Evolutionary conservation across 805 yeast genomes (phyloP).

Genomic region (Phaffomyces thermotolerans): DNA sequence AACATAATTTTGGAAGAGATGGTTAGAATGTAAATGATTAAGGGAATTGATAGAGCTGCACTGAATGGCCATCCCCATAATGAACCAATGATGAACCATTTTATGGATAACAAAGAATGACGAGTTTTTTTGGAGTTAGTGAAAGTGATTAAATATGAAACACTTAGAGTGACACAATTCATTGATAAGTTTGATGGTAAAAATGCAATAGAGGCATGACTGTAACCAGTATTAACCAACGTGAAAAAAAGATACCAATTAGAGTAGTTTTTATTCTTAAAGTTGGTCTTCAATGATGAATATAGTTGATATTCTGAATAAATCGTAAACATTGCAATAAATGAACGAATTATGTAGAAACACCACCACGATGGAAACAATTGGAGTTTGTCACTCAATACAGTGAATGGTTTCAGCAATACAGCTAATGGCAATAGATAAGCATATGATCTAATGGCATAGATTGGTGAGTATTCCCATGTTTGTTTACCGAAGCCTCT

Average conservation of each 20-base stretch:
- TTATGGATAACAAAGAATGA: constrained; percentile 26
- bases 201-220: constrained; percentile 81
- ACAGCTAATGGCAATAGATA: constrained; percentile 45
- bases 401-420: constrained; percentile 17
- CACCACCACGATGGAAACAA: constrained; percentile 19
- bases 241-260: constrained; percentile 58
- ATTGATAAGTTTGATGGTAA: constrained; percentile 79
- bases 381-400: constrained; percentile 9
- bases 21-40: constrained; percentile 33
- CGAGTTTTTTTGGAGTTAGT: constrained; percentile 11
- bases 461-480: constrained; percentile 93
- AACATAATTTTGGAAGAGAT: constrained; percentile 5
- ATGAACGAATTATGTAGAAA: constrained; percentile 49
- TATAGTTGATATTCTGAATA: constrained; percentile 49
- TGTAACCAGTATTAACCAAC: constrained; percentile 69
- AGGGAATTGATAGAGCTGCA: constrained; percentile 55
- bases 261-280: constrained; percentile 25
- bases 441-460: constrained; percentile 81
- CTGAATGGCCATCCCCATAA: constrained; percentile 91
- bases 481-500: constrained; percentile 89
- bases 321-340: constrained; percentile 34
- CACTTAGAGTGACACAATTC: constrained; percentile 40
- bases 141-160: constrained; percentile 31
- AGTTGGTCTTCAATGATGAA: constrained; percentile 29
- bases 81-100: constrained; percentile 57